Percentiles rank a stretch among this genome's conserved stretches.
Conservation (phyloP, 176 grass and related monocot species). For the Cenchrus americanus region DNA sequence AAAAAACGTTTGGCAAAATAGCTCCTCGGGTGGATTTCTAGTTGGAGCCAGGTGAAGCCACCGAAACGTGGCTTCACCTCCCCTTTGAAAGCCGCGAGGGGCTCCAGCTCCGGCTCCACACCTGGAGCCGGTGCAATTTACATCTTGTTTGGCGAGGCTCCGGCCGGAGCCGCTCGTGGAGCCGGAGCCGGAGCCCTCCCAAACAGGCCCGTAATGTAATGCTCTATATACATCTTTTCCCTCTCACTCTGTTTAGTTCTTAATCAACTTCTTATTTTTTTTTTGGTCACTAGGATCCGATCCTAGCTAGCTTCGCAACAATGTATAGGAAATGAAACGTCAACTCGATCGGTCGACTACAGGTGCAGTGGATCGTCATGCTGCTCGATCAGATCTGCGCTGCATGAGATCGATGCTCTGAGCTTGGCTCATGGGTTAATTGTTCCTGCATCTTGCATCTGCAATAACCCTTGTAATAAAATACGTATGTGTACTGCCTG, state of each 20-base stretch:
- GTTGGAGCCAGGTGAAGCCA: too few relatives aligned
- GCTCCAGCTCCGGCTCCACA: too few relatives aligned
- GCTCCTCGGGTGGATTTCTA: too few relatives aligned
- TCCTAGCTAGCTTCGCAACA: not conserved
- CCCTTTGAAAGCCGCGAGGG: too few relatives aligned
- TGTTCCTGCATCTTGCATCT: not conserved
- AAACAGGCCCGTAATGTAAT: too few relatives aligned
- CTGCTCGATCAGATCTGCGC: constrained; percentile 33
- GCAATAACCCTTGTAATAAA: not conserved
- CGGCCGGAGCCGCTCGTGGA: too few relatives aligned
- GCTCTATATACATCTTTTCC: not conserved
- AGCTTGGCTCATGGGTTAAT: not conserved
- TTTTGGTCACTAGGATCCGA: not conserved
- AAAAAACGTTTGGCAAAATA: too few relatives aligned
- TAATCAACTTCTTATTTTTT: not conserved
- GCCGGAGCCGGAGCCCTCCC: too few relatives aligned
- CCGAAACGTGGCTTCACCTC: too few relatives aligned
- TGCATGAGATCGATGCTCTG: not conserved
- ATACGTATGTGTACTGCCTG: not conserved
- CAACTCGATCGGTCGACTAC: constrained; percentile 17
- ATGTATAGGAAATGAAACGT: constrained; percentile 37
- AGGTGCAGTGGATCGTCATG: too few relatives aligned
- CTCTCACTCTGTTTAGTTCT: not conserved
- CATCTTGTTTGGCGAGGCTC: too few relatives aligned
- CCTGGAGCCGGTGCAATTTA: too few relatives aligned